Evolutionary conservation across 2,329 filamentous ascomycete genomes (phyloP).

Genomic region (Penicillium frequentans): DNA sequence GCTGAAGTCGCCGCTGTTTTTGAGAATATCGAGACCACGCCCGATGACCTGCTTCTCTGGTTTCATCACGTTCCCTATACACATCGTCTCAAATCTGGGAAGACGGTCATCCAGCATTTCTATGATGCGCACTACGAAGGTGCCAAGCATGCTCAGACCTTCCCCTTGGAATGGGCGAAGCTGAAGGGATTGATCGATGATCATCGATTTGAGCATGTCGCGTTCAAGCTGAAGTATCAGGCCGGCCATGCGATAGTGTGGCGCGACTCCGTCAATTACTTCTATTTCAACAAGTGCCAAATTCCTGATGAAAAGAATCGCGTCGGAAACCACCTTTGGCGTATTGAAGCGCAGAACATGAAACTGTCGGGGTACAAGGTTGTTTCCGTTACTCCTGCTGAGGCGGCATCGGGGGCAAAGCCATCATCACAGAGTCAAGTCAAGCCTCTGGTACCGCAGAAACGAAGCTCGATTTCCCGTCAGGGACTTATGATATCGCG

Average conservation of each 20-base stretch:
- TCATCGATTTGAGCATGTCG: conserved; percentile 47
- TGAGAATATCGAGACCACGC: conserved; percentile 63
- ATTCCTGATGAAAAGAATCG: conserved; percentile 59
- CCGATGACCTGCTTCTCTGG: conserved; percentile 69
- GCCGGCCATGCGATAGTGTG: conserved; percentile 70
- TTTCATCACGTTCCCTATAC: conserved; percentile 74
- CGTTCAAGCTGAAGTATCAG: conserved; percentile 63
- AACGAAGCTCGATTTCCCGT: conserved; percentile 48
- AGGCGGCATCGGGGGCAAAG: conserved; percentile 59
- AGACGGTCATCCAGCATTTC: conserved; percentile 68
- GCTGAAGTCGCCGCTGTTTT: conserved; percentile 58
- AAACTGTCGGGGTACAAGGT: conserved; percentile 57
- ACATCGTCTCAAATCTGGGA: conserved; percentile 59
- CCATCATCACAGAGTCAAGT: conserved; percentile 58
- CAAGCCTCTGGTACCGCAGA: conserved; percentile 52
- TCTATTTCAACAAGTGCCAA: conserved; percentile 61
- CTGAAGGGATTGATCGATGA: conserved; percentile 11
- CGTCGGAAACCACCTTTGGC: conserved; percentile 62
- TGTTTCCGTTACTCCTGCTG: conserved; percentile 57
- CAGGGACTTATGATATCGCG: conserved; percentile 62
- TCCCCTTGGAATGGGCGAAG: conserved; percentile 36
- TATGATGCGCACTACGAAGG: conserved; percentile 64
- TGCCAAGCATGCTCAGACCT: conserved; percentile 60
- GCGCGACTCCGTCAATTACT: conserved; percentile 66
- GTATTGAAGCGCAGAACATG: conserved; percentile 71